Base-by-base conservation (phyloP, 371 early-diverging fungal genomes). In the Zychaea mexicana region DNA sequence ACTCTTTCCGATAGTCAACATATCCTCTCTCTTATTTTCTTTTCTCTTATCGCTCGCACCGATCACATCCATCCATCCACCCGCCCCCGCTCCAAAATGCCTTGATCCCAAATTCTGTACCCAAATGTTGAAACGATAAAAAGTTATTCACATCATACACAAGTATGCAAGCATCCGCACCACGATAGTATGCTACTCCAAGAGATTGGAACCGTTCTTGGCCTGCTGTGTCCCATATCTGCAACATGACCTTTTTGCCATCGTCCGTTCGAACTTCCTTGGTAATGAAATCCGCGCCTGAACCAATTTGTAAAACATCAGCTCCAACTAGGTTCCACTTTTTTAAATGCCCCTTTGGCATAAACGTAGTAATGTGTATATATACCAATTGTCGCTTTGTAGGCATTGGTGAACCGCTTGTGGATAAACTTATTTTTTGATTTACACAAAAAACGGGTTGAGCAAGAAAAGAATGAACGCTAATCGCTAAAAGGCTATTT, bases 121-220 rank as follows among this genome's bases (percentile, higher is more conserved):
- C 58, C 31, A 47, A 32, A 49, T 61, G 61, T n/a, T 61, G 61
- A 38, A 61, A 67, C 60, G 80, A 73, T 73, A 84, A 79, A 52
- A 89, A 79, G 75, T 95, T 94, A 38, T 97, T 96, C 66, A 98
- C 91, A 81, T 99, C 99, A 76, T 97, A 99, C 6, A 92, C 94
- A 9, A 96, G 93, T 5, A 95, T 86, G 5, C 96, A 95, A 13
- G 93, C 95, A 75, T 92, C 92, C 5, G 98, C 97, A 67, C 94
- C 95, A 55, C 98, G 84, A 78, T 98, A 99, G 78, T 98, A 98
- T 92, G 95, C 96, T 28, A 95, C 97, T 24, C 98, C 98, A 57
- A 99, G 85, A 21, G 89, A 89, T 70, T 89, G 88, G 62, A 87
- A 95, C 56, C 94, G 85, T 73, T 95, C 74, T 80, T 91, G 95